A percentile compares a stretch with the other conserved stretches of the same genome.
Conservation (phyloP, 139 green algal species). For the Micractinium conductrix region DNA sequence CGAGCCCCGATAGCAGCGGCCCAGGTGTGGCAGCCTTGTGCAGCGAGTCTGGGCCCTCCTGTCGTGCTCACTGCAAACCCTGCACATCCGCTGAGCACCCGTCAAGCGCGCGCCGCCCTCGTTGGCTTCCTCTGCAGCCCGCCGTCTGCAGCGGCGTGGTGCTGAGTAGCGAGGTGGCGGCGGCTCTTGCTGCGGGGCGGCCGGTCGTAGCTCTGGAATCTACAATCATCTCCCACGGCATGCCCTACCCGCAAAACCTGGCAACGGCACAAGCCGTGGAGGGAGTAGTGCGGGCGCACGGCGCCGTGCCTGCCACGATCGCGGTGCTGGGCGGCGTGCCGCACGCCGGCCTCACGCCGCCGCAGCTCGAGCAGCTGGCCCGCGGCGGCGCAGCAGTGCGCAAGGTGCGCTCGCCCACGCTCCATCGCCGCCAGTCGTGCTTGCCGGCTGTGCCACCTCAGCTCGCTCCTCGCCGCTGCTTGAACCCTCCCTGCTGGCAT, state of each 20-base stretch:
- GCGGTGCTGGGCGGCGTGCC: constrained; percentile 87
- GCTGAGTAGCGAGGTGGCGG: constrained; percentile 68
- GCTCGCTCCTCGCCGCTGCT: too few species aligned
- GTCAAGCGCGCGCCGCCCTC: too few species aligned
- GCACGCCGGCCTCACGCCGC: constrained; percentile 66
- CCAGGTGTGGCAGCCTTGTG: not conserved
- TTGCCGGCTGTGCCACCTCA: too few species aligned
- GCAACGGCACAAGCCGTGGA: constrained; percentile 91
- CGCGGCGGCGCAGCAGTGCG: constrained; percentile 53
- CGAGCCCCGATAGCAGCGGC: not conserved
- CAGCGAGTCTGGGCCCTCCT: too few species aligned
- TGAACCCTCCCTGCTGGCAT: too few species aligned
- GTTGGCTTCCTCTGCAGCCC: not conserved
- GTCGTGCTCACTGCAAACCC: too few species aligned
- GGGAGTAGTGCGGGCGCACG: constrained; percentile 70
- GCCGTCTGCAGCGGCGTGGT: not conserved
- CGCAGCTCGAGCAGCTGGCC: constrained; percentile 52
- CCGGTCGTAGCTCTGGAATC: constrained; percentile 94
- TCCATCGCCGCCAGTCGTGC: too few species aligned
- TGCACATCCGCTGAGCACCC: not conserved
- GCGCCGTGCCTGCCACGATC: constrained; percentile 92
- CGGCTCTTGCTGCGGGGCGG: constrained; percentile 60
- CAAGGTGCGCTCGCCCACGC: too few species aligned
- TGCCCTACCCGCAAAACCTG: constrained; percentile 96
- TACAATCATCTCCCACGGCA: constrained; percentile 97